Evolutionary conservation across 1,284 basidiomycete species (phyloP), one percentile per base, ranked within the genome.

Genomic region (Rhodotorula sp.): DNA sequence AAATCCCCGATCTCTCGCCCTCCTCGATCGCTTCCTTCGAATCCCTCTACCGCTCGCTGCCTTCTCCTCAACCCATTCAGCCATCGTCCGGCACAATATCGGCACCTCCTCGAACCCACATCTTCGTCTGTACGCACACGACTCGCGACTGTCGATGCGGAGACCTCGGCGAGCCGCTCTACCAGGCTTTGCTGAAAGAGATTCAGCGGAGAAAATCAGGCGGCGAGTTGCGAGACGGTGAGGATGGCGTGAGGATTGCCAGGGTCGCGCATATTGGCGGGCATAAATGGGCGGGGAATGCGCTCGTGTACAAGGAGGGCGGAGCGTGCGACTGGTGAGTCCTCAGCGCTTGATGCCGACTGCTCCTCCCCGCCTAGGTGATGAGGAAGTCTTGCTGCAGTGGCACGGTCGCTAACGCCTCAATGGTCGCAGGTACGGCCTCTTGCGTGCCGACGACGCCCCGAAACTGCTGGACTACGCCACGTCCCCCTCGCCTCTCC

Each of bases 51-150:
- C 68, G n/a, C 63, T 68, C 54, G 58, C 56, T 32, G 55, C 57
- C 24, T 3, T 47, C 32, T 0, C 58, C 39, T 7, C 58, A 15
- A n/a, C 2, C 39, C 36, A 3, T 53, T 20, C 15, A 24, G 59
- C 39, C 62, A 19, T 20, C 61, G 36, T 1, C 52, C 20, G n/a
- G 29, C 9, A 17, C 34, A 11, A 34, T 36, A 9, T 2, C 47
- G 4, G 7, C 30, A 13, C 32, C 56, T 3, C 39, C 30, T 0
- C 34, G 48, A n/a, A 66, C 76, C 0, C 77, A 80, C 62, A 74
- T 81, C 62, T 81, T 77, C 57, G 76, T 81, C 48, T 81, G 80
- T 71, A 79, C 79, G 1, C 81, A 81, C 54, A 78, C 77, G 32
- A 70, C 72, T 1, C 72, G 80, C 22, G 81, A 81, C 58, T 81